Conservation (phyloP, 441 rosid species). For the Erodium trifolium region DNA sequence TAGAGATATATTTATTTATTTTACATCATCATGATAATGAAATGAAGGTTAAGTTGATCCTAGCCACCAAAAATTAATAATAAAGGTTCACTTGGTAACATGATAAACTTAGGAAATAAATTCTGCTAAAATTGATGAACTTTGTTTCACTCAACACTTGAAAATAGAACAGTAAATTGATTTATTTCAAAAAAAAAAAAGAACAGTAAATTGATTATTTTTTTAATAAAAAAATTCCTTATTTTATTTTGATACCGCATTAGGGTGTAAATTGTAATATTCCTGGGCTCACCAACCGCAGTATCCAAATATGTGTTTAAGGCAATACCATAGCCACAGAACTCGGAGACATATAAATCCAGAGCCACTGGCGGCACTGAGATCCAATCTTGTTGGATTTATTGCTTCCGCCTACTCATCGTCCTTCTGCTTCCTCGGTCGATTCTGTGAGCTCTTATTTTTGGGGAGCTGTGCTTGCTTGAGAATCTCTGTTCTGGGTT, state of each 20-base stretch:
- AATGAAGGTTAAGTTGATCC: too few relatives aligned
- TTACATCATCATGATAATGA: too few relatives aligned
- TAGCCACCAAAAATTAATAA: too few relatives aligned
- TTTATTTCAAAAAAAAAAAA: too few relatives aligned
- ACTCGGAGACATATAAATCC: background rate
- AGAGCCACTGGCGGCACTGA: background rate
- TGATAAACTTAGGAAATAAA: too few relatives aligned
- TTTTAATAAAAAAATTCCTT: too few relatives aligned
- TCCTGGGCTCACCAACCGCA: background rate
- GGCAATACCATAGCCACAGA: background rate
- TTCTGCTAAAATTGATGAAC: too few relatives aligned
- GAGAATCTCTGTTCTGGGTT: background rate
- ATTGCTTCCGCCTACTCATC: background rate
- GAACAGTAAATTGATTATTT: too few relatives aligned
- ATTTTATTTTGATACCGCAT: background rate
- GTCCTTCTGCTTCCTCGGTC: background rate
- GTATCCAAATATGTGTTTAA: background rate
- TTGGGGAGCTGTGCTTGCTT: background rate
- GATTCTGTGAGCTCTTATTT: background rate
- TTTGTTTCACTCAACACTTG: too few relatives aligned
- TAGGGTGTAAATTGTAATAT: background rate
- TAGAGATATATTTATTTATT: too few relatives aligned
- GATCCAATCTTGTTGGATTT: background rate
- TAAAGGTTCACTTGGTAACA: too few relatives aligned
- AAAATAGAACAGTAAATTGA: too few relatives aligned